These are phyloP conservation scores for Citeromyces hawaiiensis DNA, from an alignment of 1,139 yeast genomes.

Conservation along the genomic window DNA sequence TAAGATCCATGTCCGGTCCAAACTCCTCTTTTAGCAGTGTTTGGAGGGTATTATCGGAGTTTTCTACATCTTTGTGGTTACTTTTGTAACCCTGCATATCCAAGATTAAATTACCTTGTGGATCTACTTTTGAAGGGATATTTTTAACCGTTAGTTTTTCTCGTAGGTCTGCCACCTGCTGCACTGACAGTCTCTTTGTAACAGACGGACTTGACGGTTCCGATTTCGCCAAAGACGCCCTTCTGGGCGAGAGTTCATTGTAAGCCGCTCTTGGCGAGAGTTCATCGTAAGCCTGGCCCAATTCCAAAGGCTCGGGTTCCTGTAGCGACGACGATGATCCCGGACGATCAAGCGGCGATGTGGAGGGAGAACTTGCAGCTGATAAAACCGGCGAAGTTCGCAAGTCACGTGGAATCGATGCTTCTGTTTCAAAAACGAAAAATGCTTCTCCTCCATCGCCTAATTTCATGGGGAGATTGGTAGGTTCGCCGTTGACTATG, in stretches of 20 bases:
- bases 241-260: neutral
- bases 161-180: constrained; percentile 13
- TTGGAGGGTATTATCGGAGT: constrained; percentile 58
- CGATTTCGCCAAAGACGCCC: neutral
- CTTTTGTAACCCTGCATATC: constrained; percentile 98
- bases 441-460: constrained; percentile 99
- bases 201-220: neutral
- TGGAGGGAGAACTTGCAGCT: constrained; percentile 59
- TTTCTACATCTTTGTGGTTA: constrained; percentile 57
- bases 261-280: no score
- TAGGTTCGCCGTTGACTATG: constrained; percentile 67
- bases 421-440: constrained; percentile 81
- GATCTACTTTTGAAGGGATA: constrained; percentile 80
- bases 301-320: constrained; percentile 47
- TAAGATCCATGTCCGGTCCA: constrained; percentile 36
- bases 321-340: constrained; percentile 16
- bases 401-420: constrained; percentile 60
- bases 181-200: neutral
- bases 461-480: constrained; percentile 86
- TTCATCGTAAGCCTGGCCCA: constrained; percentile 8
- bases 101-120: constrained; percentile 79
- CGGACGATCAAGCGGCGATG: constrained; percentile 31
- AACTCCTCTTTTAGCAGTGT: constrained; percentile 61
- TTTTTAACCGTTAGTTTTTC: constrained; percentile 50
- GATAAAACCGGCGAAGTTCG: constrained; percentile 89